Base-by-base conservation (phyloP, 306 rosid genomes). In the Pyrus betulifolia region DNA sequence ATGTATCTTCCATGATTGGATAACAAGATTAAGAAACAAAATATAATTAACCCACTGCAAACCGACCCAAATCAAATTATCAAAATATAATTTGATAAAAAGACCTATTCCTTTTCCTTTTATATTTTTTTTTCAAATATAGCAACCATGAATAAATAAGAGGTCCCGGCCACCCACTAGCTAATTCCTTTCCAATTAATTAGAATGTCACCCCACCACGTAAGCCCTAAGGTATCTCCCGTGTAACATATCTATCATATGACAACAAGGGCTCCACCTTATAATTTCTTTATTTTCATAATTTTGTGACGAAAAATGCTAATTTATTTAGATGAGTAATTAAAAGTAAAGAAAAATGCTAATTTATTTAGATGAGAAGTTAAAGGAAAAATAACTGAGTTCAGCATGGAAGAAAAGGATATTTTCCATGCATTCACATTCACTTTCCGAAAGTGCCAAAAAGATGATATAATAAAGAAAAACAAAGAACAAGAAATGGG, bases 381-480 rank as follows among this genome's bases (percentile, higher is more conserved):
- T 10, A 15, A 21, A 22, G n/a, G 27, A 35, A 13, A 70, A 52
- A 23, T 13, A 59, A 19, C 5, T 12, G 4, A 3, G 59, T 62
- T 12, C 15, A 74, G 69, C 67, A 63, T 2, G 55, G 84, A 88
- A 82, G 92, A 74, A 89, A 89, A 85, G 84, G 75, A 89, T 89
- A 84, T 88, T 83, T 85, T 86, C 40, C 12, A 54, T 72, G 23
- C 42, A 14, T 22, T 8, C 45, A 40, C 44, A 40, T 17, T 64
- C 63, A 40, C 87, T 91, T 85, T 77, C 81, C 71, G 83, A 91
- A 86, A 91, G 91, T 71, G 70, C 77, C 60, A 75, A 15, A 54
- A 65, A 63, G 58, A 59, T 8, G 10, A n/a, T 59, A 59, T 8
- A 57, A 31, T 49, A 6, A 67, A 44, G 69, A 10, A 75, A 25